Percentiles rank a stretch among this genome's conserved stretches.
phyloP scores from a whole-genome alignment of 129 eudicot genomes.

The Oenanthe sinensis region DNA sequence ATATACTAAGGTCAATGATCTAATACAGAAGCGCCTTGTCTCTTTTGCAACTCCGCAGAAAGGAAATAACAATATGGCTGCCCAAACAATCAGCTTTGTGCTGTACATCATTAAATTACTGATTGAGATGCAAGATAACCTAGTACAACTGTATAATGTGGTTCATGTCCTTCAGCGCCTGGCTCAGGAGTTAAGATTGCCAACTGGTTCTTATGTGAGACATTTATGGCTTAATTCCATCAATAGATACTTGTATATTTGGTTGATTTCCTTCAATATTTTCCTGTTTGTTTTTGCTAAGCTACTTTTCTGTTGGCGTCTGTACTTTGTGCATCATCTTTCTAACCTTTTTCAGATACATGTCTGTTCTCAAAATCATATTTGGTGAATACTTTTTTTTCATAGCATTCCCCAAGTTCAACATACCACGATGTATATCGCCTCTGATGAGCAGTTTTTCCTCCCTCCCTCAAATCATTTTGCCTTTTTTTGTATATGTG shows the following conservation, averaged over 20 bases:
- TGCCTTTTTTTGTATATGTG: not conserved
- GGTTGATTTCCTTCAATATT: not conserved
- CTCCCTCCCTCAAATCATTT: not conserved
- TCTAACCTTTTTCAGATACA: not conserved
- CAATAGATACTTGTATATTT: not conserved
- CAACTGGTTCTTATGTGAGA: slow-evolving; percentile 52
- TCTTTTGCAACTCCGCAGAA: slow-evolving; percentile 74
- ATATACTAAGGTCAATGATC: slow-evolving; percentile 73
- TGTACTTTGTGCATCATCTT: not conserved
- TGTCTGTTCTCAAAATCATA: not conserved
- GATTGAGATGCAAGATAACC: slow-evolving; percentile 70
- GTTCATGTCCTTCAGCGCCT: slow-evolving; percentile 85
- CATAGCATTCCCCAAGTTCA: not conserved
- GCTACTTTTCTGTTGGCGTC: not conserved
- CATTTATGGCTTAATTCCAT: slow-evolving; percentile 41
- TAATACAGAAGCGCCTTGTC: slow-evolving; percentile 76
- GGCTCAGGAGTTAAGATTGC: slow-evolving; percentile 75
- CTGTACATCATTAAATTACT: slow-evolving; percentile 66
- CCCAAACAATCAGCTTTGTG: slow-evolving; percentile 74
- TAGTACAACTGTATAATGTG: slow-evolving; percentile 61
- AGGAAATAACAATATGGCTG: slow-evolving; percentile 81
- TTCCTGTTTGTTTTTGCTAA: not conserved
- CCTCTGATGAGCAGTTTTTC: not conserved
- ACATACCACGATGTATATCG: not conserved
- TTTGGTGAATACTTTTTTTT: not conserved